Evolutionary conservation across 805 yeast genomes (phyloP).

Genomic region (Candida caryicola): DNA sequence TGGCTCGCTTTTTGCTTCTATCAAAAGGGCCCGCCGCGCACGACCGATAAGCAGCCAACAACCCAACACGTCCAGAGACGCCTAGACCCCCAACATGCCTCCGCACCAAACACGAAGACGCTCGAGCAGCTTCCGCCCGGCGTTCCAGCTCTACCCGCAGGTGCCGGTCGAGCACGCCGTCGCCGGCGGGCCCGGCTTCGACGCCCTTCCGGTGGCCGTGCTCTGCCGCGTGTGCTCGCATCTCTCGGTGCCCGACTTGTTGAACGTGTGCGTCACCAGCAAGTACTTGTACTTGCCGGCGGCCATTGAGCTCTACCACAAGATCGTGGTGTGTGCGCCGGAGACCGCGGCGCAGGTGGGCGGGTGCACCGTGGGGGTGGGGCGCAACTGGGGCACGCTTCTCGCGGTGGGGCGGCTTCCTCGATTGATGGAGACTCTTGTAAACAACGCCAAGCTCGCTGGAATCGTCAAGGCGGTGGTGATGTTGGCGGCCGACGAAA

Average conservation of each 20-base stretch:
- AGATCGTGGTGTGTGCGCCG: conserved; percentile 18
- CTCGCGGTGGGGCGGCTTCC: conserved; percentile 12
- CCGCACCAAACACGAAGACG: conserved; percentile 2
- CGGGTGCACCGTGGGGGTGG: conserved; percentile 9
- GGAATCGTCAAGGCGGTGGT: conserved; percentile 9
- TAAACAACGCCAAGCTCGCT: conserved; percentile 11
- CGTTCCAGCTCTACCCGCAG: conserved; percentile 1
- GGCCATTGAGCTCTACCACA: conserved; percentile 19
- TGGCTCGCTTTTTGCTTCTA: not conserved
- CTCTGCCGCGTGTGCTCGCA: conserved; percentile 18
- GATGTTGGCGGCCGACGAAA: conserved; percentile 7
- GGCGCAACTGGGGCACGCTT: conserved; percentile 19
- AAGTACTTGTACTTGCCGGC: conserved; percentile 27
- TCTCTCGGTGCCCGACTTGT: conserved; percentile 20
- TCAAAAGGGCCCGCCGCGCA: not conserved
- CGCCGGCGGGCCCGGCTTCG: conserved; percentile 8
- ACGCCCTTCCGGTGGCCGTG: conserved; percentile 19
- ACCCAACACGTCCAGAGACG: no score
- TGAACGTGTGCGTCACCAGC: conserved; percentile 19
- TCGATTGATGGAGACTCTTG: conserved; percentile 12
- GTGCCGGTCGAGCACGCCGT: not conserved
- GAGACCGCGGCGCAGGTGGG: conserved; percentile 5
- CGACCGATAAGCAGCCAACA: not conserved
- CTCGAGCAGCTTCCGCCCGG: conserved; percentile 4
- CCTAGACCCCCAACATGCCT: no score